phyloP scores from a whole-genome alignment of 345 rosid species.

The Excoecaria agallocha region DNA sequence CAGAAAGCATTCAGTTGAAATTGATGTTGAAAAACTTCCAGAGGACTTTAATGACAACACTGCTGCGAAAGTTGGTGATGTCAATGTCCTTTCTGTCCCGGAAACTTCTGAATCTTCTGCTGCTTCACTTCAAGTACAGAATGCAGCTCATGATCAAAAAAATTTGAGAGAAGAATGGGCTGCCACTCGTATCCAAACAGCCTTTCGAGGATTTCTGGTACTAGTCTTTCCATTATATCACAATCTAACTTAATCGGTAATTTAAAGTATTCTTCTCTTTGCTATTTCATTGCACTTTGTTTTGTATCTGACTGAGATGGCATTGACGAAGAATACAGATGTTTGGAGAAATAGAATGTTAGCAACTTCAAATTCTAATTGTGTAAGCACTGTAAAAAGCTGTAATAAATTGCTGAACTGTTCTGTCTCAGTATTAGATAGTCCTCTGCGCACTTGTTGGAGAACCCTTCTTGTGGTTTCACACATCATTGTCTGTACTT shows the following conservation, averaged over 20 bases:
- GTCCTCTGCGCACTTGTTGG: neutral
- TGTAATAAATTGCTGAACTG: neutral
- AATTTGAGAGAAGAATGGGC: conserved; percentile 56
- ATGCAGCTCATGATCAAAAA: conserved; percentile 41
- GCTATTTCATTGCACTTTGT: neutral
- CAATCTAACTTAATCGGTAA: neutral
- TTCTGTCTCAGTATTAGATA: neutral
- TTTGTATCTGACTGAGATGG: neutral
- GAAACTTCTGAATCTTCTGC: conserved; percentile 52
- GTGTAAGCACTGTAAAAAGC: neutral
- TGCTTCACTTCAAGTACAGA: conserved; percentile 50
- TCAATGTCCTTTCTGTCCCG: conserved; percentile 31
- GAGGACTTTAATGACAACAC: conserved; percentile 44
- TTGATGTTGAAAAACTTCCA: conserved; percentile 49
- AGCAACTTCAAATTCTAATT: neutral
- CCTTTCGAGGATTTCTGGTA: conserved; percentile 97
- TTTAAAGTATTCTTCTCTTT: neutral
- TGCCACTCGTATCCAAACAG: conserved; percentile 83
- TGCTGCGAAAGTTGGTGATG: conserved; percentile 31
- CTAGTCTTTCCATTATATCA: conserved; percentile 2
- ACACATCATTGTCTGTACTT: too few relatives aligned
- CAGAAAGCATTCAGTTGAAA: conserved; percentile 63
- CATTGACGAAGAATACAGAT: neutral
- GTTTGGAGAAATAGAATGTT: neutral
- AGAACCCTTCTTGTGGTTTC: neutral